These are phyloP conservation scores for Fusarium hostae DNA, from an alignment of 2,329 filamentous ascomycete genomes.

Conservation along the genomic window DNA sequence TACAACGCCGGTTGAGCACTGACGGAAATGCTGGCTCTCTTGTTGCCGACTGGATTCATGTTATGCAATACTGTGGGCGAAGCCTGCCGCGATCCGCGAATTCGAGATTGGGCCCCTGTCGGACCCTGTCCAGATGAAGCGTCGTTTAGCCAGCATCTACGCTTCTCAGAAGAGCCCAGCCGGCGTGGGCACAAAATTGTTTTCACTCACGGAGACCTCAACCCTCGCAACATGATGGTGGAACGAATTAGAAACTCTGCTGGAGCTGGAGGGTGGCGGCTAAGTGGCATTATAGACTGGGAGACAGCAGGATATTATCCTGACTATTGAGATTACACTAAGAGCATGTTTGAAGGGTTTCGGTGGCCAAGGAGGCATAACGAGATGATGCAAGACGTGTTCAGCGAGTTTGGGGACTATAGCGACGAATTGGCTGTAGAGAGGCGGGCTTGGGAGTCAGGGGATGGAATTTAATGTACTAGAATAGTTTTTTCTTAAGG, in stretches of 20 bases:
- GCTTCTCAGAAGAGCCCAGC: neutral
- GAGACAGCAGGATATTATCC: neutral
- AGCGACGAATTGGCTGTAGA: neutral
- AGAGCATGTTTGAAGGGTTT: neutral
- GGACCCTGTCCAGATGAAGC: neutral
- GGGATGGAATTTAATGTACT: neutral
- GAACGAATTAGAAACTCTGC: neutral
- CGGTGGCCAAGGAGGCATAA: neutral
- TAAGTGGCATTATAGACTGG: neutral
- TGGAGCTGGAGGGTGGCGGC: neutral
- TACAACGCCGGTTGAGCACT: accelerated
- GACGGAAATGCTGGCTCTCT: neutral
- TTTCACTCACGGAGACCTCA: neutral
- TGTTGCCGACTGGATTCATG: neutral
- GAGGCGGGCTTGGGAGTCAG: neutral
- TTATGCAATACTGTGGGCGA: neutral
- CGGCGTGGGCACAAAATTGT: neutral
- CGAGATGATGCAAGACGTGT: neutral
- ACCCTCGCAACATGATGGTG: neutral
- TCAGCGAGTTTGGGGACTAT: neutral
- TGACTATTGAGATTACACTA: neutral
- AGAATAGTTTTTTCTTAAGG: too few relatives aligned
- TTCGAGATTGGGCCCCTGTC: neutral
- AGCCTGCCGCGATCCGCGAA: neutral
- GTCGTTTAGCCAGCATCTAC: neutral